A percentile compares a stretch with the other conserved stretches of the same genome.
phyloP scores from a whole-genome alignment of 345 rosid species.

The Toxicodendron radicans region DNA sequence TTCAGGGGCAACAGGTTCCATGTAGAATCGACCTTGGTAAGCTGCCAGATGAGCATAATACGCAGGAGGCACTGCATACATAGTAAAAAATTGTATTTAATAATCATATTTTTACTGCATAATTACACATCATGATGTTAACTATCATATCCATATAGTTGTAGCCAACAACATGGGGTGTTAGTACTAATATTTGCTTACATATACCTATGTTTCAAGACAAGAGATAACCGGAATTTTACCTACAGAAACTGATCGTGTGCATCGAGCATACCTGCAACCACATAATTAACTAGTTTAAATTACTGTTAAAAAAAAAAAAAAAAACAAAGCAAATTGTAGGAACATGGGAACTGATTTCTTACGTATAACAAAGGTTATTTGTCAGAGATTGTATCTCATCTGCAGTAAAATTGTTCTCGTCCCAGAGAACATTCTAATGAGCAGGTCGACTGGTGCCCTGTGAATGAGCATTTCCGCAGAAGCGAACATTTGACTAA shows the following conservation, averaged over 20 bases:
- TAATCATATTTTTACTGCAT: not conserved
- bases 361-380: slow-evolving; percentile 42
- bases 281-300: not conserved
- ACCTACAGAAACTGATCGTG: slow-evolving; percentile 49
- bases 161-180: not conserved
- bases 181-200: too few relatives aligned
- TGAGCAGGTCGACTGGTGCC: slow-evolving; percentile 48
- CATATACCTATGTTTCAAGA: not conserved
- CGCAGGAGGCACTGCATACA: slow-evolving; percentile 38
- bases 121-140: too few relatives aligned
- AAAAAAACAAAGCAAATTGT: not conserved
- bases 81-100: not conserved
- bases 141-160: too few relatives aligned
- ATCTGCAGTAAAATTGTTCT: slow-evolving; percentile 44
- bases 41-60: slow-evolving; percentile 42
- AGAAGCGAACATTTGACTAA: not conserved
- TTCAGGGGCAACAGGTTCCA: slow-evolving; percentile 30
- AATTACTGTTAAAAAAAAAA: not conserved
- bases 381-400: slow-evolving; percentile 44
- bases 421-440: slow-evolving; percentile 47
- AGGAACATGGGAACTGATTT: not conserved
- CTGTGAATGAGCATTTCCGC: slow-evolving; percentile 21
- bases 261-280: slow-evolving; percentile 48
- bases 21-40: slow-evolving; percentile 37
- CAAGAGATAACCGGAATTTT: slow-evolving; percentile 6